Conservation (phyloP, 192 early-diverging fungal species). For the Backusella luteola region DNA sequence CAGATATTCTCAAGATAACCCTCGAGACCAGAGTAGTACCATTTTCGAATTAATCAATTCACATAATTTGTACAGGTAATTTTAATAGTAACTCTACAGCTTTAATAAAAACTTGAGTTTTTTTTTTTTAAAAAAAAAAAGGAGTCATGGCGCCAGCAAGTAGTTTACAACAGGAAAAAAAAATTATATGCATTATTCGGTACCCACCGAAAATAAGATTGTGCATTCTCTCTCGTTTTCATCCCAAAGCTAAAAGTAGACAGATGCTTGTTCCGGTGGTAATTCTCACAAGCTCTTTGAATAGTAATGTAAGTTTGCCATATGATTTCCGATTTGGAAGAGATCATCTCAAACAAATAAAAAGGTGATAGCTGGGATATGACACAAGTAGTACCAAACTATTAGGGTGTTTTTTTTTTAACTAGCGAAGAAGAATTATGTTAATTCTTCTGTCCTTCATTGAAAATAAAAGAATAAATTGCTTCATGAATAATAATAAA, state of each 20-base stretch:
- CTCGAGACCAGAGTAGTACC: not conserved
- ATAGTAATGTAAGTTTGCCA: not conserved
- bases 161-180: not conserved
- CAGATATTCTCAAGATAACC: not conserved
- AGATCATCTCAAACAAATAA: conserved; percentile 2
- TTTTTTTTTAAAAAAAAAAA: not conserved
- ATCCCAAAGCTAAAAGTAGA: not conserved
- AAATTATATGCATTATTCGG: not conserved
- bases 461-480: not conserved
- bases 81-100: not conserved
- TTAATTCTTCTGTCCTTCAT: not conserved
- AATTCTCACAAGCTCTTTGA: not conserved
- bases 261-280: not conserved
- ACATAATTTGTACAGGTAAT: not conserved
- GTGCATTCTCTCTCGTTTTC: not conserved
- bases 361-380: not conserved
- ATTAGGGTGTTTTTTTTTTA: not conserved
- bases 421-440: not conserved
- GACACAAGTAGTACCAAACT: not conserved
- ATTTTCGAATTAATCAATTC: not conserved
- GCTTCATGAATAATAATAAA: not conserved
- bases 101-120: not conserved
- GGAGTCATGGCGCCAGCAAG: not conserved
- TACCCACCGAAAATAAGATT: not conserved
- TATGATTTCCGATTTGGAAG: not conserved